Evolutionary conservation across 805 yeast species (phyloP).

Genomic region (Clavispora santaluciae): DNA sequence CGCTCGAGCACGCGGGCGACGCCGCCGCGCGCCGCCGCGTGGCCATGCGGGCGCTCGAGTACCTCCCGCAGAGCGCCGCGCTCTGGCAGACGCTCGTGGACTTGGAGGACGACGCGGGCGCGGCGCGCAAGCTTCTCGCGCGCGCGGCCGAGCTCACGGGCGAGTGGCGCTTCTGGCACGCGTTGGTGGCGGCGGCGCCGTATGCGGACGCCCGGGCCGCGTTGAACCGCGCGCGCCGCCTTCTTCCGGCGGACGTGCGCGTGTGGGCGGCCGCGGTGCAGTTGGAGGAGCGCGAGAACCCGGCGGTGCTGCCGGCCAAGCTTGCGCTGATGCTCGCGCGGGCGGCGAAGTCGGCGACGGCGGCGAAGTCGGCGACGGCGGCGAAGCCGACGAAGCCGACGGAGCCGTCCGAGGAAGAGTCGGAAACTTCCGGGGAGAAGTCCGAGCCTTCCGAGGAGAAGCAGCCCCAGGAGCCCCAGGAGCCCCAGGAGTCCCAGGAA

Average conservation of each 20-base stretch:
- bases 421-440: too few species aligned
- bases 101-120: slow-evolving; percentile 49
- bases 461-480: too few species aligned
- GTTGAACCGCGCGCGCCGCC: slow-evolving; percentile 58
- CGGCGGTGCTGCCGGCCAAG: slow-evolving; percentile 38
- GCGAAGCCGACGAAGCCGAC: too few species aligned
- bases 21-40: slow-evolving; percentile 47
- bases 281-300: slow-evolving; percentile 55
- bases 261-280: slow-evolving; percentile 71
- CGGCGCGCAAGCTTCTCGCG: slow-evolving; percentile 47
- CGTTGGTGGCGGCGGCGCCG: slow-evolving; percentile 44
- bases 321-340: slow-evolving; percentile 45
- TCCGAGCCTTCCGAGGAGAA: slow-evolving; percentile 31
- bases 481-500: too few species aligned
- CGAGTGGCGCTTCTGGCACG: slow-evolving; percentile 63
- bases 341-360: slow-evolving; percentile 42
- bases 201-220: slow-evolving; percentile 48
- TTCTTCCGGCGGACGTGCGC: slow-evolving; percentile 13
- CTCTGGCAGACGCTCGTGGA: slow-evolving; percentile 70
- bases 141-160: slow-evolving; percentile 69
- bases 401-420: too few species aligned
- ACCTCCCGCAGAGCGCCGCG: slow-evolving; percentile 48
- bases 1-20: slow-evolving; percentile 53
- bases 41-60: slow-evolving; percentile 67
- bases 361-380: too few species aligned